Conservation (phyloP, 2,329 filamentous ascomycete species). For the Pyrenochaeta sp. region DNA sequence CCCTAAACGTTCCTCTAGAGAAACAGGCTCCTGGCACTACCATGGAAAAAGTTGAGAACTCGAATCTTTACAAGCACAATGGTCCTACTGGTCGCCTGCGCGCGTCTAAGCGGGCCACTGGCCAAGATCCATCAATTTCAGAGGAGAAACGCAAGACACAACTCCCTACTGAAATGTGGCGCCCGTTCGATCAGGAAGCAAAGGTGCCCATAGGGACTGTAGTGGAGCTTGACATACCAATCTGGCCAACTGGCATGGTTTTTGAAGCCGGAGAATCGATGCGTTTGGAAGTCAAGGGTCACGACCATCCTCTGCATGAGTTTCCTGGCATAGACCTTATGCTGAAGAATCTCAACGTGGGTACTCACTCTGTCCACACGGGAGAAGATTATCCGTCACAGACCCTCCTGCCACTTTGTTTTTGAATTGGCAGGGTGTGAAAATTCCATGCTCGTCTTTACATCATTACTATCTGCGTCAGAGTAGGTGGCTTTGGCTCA, state of each 20-base stretch:
- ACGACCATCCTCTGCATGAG: slow-evolving; percentile 14
- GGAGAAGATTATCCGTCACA: slow-evolving; percentile 15
- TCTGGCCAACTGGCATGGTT: slow-evolving; percentile 49
- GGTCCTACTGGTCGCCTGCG: slow-evolving; percentile 22
- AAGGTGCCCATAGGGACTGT: slow-evolving; percentile 46
- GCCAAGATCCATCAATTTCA: no score
- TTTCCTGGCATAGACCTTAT: slow-evolving; percentile 9
- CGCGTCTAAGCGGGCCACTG: slow-evolving; percentile 18
- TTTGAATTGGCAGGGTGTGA: no score
- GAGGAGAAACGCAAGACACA: slow-evolving; percentile 14
- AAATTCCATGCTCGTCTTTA: no score
- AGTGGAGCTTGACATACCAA: slow-evolving; percentile 29
- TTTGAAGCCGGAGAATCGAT: slow-evolving; percentile 45
- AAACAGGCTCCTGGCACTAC: slow-evolving; percentile 5
- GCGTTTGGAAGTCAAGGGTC: slow-evolving; percentile 8
- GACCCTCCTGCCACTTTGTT: no score
- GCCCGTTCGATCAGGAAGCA: slow-evolving; percentile 52
- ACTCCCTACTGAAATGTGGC: slow-evolving; percentile 34
- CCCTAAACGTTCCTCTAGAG: slow-evolving; percentile 52
- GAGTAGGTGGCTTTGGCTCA: no score
- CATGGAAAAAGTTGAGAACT: slow-evolving; percentile 13
- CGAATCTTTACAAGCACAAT: slow-evolving; percentile 11
- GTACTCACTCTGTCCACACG: slow-evolving; percentile 13
- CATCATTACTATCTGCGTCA: no score
- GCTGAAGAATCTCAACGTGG: slow-evolving; percentile 11